Conservation (phyloP, 306 rosid species). For the Cucurbita maxima region DNA sequence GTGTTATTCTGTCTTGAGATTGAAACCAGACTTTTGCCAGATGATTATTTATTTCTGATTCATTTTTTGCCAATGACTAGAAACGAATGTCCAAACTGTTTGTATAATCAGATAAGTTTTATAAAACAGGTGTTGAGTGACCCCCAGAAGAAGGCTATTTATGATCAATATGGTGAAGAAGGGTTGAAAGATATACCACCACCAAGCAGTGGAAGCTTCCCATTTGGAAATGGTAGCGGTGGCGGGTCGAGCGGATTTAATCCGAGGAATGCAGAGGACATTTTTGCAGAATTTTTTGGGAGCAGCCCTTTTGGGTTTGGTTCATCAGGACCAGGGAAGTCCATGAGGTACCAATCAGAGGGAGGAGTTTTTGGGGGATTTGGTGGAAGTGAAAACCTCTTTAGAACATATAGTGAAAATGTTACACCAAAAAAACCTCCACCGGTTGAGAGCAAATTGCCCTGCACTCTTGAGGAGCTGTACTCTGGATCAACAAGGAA, state of each 20-base stretch:
- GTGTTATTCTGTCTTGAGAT: background rate
- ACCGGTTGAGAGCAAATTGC: conserved; percentile 70
- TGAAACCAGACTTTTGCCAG: background rate
- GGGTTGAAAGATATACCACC: conserved; percentile 82
- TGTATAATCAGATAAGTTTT: background rate
- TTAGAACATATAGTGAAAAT: conserved; percentile 36
- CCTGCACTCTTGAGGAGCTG: conserved; percentile 74
- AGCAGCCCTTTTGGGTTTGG: conserved; percentile 84
- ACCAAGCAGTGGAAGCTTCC: conserved; percentile 32
- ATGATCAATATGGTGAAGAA: conserved; percentile 87
- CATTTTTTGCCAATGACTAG: background rate
- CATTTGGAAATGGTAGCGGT: conserved; percentile 24
- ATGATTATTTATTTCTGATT: background rate
- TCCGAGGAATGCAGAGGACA: conserved; percentile 88
- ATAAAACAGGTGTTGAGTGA: conserved; percentile 74
- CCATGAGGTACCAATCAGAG: conserved; percentile 56
- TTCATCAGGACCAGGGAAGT: conserved; percentile 59
- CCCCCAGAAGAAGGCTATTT: conserved; percentile 51
- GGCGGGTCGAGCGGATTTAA: conserved; percentile 51
- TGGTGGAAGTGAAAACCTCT: conserved; percentile 33
- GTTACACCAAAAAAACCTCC: conserved; percentile 56
- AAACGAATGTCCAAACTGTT: background rate
- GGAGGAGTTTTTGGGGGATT: conserved; percentile 51
- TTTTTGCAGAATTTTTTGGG: conserved; percentile 92
- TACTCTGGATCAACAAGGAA: conserved; percentile 85